Conservation (phyloP, 2,329 filamentous ascomycete genomes). For the Blumeria graminis region DNA sequence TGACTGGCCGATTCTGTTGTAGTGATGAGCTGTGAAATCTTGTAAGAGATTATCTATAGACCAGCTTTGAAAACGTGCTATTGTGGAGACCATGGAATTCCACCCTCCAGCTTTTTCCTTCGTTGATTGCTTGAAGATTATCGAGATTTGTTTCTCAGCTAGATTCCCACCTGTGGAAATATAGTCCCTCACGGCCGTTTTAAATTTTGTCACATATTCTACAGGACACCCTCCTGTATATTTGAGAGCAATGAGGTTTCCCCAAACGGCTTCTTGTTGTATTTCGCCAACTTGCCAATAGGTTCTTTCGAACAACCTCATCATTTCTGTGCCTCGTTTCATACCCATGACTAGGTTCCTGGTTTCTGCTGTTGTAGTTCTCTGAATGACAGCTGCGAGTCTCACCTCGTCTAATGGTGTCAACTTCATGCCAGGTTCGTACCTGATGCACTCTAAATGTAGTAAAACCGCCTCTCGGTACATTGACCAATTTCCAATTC, state of each 20-base stretch:
- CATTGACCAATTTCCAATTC: not conserved
- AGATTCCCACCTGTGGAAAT: not conserved
- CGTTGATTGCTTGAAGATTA: not conserved
- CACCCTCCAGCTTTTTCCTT: not conserved
- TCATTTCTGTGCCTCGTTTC: not conserved
- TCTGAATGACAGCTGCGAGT: not conserved
- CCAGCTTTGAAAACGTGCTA: not conserved
- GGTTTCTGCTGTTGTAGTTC: not conserved
- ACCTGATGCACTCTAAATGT: not conserved
- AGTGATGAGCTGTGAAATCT: not conserved
- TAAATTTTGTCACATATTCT: not conserved
- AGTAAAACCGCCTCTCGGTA: not conserved
- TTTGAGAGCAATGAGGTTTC: not conserved
- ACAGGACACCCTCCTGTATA: not conserved
- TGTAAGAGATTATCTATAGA: not conserved
- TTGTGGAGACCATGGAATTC: not conserved
- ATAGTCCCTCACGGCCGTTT: not conserved
- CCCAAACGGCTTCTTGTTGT: not conserved
- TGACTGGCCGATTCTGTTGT: not conserved
- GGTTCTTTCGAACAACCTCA: not conserved
- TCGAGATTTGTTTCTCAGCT: not conserved
- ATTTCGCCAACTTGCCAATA: not conserved
- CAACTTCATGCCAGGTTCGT: not conserved
- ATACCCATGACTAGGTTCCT: not conserved
- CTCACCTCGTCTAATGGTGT: not conserved